Conservation (phyloP, 169 alveolate genomes). For the Eimeria necatrix region DNA sequence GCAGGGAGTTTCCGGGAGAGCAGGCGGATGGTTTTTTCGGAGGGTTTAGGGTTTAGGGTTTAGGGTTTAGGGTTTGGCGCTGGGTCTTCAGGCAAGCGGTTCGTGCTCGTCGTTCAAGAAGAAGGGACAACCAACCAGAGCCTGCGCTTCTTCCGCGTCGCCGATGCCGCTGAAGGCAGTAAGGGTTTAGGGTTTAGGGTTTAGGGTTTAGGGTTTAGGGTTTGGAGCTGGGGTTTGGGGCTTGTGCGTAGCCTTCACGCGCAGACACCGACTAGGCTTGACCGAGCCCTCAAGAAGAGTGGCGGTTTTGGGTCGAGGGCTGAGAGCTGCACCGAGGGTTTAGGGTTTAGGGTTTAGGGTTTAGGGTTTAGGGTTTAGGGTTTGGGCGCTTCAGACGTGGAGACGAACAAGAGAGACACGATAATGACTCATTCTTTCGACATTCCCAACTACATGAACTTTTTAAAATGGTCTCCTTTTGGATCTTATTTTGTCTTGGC, state of each 20-base stretch:
- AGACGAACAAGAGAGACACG: conserved; percentile 65
- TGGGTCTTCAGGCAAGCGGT: conserved; percentile 88
- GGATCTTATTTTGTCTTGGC: conserved; percentile 93
- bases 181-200: neutral
- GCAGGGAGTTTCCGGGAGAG: too few species aligned
- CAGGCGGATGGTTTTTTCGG: too few species aligned
- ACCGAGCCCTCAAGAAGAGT: too few species aligned
- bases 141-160: conserved; percentile 92
- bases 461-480: conserved; percentile 93
- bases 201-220: neutral
- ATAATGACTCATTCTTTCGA: conserved; percentile 88
- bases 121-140: conserved; percentile 91
- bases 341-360: neutral
- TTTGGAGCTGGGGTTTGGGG: neutral
- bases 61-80: conserved; percentile 20
- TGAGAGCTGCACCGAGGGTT: neutral
- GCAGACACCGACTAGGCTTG: too few species aligned
- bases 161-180: conserved; percentile 88
- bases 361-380: neutral
- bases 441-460: conserved; percentile 88
- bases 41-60: conserved; percentile 11
- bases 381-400: conserved; percentile 22
- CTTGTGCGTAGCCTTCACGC: too few species aligned
- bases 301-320: too few species aligned
- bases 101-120: conserved; percentile 92